Conservation (phyloP, 2,329 filamentous ascomycete genomes). For the Neocucurbitaria cava region DNA sequence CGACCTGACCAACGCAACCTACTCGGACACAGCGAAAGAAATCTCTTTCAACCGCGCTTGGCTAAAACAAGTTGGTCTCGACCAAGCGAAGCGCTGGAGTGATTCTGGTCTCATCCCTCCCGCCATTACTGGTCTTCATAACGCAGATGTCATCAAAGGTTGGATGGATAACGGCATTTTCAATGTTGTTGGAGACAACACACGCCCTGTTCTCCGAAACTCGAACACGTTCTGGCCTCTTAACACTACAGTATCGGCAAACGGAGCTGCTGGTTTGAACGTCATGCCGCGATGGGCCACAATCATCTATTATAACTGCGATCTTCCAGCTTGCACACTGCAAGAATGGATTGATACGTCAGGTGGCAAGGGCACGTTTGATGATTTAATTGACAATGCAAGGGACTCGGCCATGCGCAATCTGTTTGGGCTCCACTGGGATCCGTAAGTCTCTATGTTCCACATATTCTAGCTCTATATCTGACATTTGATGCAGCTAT, state of each 20-base stretch:
- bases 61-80: constrained; percentile 62
- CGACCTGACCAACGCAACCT: constrained; percentile 67
- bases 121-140: constrained; percentile 69
- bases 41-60: constrained; percentile 68
- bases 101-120: constrained; percentile 65
- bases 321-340: constrained; percentile 62
- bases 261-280: constrained; percentile 64
- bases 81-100: constrained; percentile 57
- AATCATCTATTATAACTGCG: constrained; percentile 71
- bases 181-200: constrained; percentile 70
- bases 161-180: constrained; percentile 67
- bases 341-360: constrained; percentile 68
- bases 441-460: constrained; percentile 42
- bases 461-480: background rate
- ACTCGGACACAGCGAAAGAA: constrained; percentile 63
- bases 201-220: constrained; percentile 62
- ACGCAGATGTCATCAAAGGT: constrained; percentile 66
- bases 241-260: constrained; percentile 57
- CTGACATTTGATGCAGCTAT: constrained; percentile 46
- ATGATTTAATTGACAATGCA: constrained; percentile 59
- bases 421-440: constrained; percentile 63
- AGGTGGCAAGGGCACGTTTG: constrained; percentile 61
- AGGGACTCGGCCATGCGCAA: constrained; percentile 63
- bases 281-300: constrained; percentile 68
- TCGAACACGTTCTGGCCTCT: constrained; percentile 63